Percentiles rank a stretch among this genome's conserved stretches.
Conservation (phyloP, 306 rosid species). For the Prunus armeniaca region DNA sequence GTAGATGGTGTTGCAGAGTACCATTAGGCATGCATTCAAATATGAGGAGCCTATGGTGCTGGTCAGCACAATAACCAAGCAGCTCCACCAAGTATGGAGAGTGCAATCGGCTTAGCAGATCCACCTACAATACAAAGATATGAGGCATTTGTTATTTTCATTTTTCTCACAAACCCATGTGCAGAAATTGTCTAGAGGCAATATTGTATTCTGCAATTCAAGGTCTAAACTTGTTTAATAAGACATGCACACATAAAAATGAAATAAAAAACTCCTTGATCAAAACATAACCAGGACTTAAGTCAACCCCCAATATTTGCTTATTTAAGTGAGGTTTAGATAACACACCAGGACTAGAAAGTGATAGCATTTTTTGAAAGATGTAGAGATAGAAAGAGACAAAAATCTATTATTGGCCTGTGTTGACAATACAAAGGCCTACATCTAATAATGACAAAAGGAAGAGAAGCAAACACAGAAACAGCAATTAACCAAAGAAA, state of each 20-base stretch:
- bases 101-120: conserved; percentile 73
- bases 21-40: conserved; percentile 79
- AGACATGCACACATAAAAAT: conserved; percentile 9
- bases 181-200: conserved; percentile 31
- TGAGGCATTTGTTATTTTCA: conserved; percentile 14
- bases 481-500: background rate
- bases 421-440: conserved; percentile 8
- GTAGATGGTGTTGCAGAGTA: conserved; percentile 72
- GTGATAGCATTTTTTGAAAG: background rate
- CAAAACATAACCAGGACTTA: background rate
- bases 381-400: background rate
- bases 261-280: background rate
- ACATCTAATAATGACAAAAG: conserved; percentile 13
- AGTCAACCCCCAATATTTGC: conserved; percentile 9
- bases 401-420: background rate
- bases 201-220: conserved; percentile 27
- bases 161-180: conserved; percentile 34
- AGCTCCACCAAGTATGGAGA: conserved; percentile 78
- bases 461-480: background rate
- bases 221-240: conserved; percentile 34
- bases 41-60: conserved; percentile 75
- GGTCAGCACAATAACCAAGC: conserved; percentile 97
- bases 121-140: conserved; percentile 54
- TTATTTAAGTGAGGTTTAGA: background rate
- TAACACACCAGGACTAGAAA: background rate